Evolutionary conservation across 352 stramenopile genomes (phyloP).

Genomic region (Phytopythium sindhum): DNA sequence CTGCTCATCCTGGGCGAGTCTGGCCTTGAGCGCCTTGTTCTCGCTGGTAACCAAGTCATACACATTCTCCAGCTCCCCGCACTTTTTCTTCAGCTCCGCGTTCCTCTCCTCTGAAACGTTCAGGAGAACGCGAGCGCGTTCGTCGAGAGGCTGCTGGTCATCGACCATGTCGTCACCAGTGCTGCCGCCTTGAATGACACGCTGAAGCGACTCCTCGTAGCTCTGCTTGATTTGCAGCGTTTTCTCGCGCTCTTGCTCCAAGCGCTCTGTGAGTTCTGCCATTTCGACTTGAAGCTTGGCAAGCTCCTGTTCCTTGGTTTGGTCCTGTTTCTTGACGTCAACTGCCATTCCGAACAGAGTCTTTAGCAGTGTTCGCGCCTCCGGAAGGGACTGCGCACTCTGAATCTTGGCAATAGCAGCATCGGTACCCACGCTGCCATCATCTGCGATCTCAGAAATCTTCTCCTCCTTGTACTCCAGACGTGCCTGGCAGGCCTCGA

Average conservation of each 20-base stretch:
- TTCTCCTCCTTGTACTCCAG: conserved; percentile 89
- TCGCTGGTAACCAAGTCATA: conserved; percentile 40
- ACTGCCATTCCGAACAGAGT: conserved; percentile 88
- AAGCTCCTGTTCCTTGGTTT: conserved; percentile 74
- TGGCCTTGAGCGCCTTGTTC: conserved; percentile 42
- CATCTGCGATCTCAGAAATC: conserved; percentile 77
- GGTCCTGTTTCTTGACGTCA: conserved; percentile 84
- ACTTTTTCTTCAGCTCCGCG: conserved; percentile 63
- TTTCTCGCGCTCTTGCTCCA: conserved; percentile 73
- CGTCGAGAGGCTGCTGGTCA: conserved; percentile 36
- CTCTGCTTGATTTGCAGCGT: conserved; percentile 77
- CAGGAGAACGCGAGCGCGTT: conserved; percentile 60
- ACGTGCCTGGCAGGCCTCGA: conserved; percentile 82
- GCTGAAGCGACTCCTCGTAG: conserved; percentile 82
- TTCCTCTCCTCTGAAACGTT: conserved; percentile 80
- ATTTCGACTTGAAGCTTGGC: conserved; percentile 75
- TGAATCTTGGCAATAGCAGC: conserved; percentile 75
- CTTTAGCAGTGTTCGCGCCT: conserved; percentile 77
- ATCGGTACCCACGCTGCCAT: conserved; percentile 37
- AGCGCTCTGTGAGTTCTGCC: conserved; percentile 43
- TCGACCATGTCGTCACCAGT: conserved; percentile 17
- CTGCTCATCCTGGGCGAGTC: conserved; percentile 42
- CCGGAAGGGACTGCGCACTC: conserved; percentile 75
- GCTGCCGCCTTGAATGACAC: conserved; percentile 45
- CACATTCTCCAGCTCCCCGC: conserved; percentile 63